A percentile compares a stretch with the other conserved stretches of the same genome.
These are phyloP conservation scores for Colletotrichum incanum DNA, from an alignment of 2,329 filamentous ascomycete genomes.

Conservation along the genomic window DNA sequence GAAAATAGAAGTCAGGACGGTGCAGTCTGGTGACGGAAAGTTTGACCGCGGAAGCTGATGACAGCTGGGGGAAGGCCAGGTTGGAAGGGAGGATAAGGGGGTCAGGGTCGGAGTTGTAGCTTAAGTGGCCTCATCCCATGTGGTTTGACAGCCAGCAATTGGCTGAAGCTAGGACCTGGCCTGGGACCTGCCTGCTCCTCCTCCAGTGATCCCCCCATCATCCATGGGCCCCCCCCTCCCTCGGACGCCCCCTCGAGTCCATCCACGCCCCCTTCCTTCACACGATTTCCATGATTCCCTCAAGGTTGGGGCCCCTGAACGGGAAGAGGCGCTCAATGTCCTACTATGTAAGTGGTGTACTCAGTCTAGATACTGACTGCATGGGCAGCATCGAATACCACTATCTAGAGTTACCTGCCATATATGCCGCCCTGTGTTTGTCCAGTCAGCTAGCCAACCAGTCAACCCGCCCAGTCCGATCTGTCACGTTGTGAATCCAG, in stretches of 20 bases:
- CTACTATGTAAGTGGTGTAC: neutral
- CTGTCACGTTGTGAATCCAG: neutral
- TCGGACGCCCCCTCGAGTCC: slow-evolving; percentile 9
- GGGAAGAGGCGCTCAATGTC: neutral
- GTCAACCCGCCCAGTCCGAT: neutral
- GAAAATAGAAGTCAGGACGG: slow-evolving; percentile 27
- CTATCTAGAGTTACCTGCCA: slow-evolving; percentile 12
- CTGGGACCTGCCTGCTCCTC: slow-evolving; percentile 24
- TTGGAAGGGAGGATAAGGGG: slow-evolving; percentile 44
- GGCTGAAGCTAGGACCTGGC: slow-evolving; percentile 35
- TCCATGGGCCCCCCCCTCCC: neutral
- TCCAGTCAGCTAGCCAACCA: neutral
- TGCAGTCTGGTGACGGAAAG: slow-evolving; percentile 38
- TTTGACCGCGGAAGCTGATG: slow-evolving; percentile 42
- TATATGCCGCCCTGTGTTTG: neutral
- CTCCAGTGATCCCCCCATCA: slow-evolving; percentile 13
- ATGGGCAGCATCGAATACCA: neutral
- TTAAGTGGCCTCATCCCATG: slow-evolving; percentile 56
- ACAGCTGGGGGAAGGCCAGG: slow-evolving; percentile 41
- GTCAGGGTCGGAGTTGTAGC: slow-evolving; percentile 52
- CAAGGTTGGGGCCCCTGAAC: slow-evolving; percentile 1
- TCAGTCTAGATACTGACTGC: neutral
- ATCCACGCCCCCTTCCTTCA: slow-evolving; percentile 25
- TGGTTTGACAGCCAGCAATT: slow-evolving; percentile 40
- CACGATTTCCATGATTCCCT: slow-evolving; percentile 25